Evolutionary conservation across 2,329 filamentous ascomycete genomes (phyloP).

Genomic region (Aspergillus spinulosporus): DNA sequence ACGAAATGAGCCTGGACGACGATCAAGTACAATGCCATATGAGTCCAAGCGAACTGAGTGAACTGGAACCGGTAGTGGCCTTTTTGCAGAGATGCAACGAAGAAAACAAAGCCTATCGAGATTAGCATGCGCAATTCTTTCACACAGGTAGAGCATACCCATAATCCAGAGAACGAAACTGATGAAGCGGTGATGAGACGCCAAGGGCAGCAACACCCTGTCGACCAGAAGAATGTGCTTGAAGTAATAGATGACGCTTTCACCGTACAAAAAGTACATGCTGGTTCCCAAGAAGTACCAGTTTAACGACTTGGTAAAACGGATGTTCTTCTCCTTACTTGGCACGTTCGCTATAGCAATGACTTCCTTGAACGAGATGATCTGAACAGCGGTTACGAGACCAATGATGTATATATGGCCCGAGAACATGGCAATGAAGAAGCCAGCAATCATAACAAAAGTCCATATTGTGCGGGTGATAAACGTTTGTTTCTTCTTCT

Average conservation of each 20-base stretch:
- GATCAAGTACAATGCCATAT: conserved; percentile 98
- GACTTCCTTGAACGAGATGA: conserved; percentile 98
- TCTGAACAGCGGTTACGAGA: conserved; percentile 89
- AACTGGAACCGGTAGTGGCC: conserved; percentile 99
- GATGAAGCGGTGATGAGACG: conserved; percentile 97
- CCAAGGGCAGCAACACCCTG: conserved; percentile 85
- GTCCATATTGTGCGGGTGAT: conserved; percentile 97
- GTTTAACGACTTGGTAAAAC: conserved; percentile 93
- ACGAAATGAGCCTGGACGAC: conserved; percentile 98
- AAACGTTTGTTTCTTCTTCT: conserved; percentile 99
- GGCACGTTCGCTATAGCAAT: conserved; percentile 96
- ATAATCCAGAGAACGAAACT: conserved; percentile 98
- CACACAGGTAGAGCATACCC: conserved; percentile 57
- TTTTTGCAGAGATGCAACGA: conserved; percentile 90
- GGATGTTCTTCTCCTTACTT: conserved; percentile 82
- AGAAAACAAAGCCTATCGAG: conserved; percentile 81
- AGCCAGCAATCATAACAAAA: conserved; percentile 91
- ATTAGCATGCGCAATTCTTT: background rate
- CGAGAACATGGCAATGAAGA: conserved; percentile 90
- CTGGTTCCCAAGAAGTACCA: conserved; percentile 99
- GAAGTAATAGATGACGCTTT: conserved; percentile 99
- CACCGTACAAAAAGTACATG: conserved; percentile 99
- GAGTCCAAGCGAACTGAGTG: conserved; percentile 98
- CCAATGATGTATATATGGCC: conserved; percentile 97
- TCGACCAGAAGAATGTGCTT: conserved; percentile 98